Conservation (phyloP, 306 rosid species). For the Ceratonia siliqua region DNA sequence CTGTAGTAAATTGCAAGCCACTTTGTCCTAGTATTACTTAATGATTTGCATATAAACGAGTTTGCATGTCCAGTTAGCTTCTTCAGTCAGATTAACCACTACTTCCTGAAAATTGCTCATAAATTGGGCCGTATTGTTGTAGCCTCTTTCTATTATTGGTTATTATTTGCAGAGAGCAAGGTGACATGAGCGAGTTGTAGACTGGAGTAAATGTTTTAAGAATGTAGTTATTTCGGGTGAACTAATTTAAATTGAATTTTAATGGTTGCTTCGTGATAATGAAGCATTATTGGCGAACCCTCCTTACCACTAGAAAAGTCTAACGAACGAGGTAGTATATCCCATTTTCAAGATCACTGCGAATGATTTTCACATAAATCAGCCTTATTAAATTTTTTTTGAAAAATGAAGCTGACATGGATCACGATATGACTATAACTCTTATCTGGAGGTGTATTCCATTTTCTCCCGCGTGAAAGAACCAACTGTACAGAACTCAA, state of each 20-base stretch:
- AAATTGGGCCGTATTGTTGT: background rate
- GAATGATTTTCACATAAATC: conserved; percentile 21
- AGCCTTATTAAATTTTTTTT: conserved; percentile 14
- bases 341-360: background rate
- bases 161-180: too few species aligned
- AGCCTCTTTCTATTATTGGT: too few species aligned
- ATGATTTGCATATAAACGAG: background rate
- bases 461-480: conserved; percentile 15
- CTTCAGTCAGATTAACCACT: too few species aligned
- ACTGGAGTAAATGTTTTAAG: too few species aligned
- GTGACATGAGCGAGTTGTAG: too few species aligned
- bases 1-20: background rate
- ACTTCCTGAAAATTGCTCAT: background rate
- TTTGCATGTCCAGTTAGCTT: background rate
- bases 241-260: too few species aligned
- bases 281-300: background rate
- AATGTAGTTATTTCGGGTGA: too few species aligned
- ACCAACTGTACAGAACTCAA: conserved; percentile 42
- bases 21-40: background rate
- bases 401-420: conserved; percentile 12
- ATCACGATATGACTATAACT: conserved; percentile 22
- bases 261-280: too few species aligned
- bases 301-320: too few species aligned
- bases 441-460: conserved; percentile 20
- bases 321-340: background rate